Evolutionary conservation across 371 early-diverging fungal species (phyloP).

Genomic region (Fennellomyces sp.): DNA sequence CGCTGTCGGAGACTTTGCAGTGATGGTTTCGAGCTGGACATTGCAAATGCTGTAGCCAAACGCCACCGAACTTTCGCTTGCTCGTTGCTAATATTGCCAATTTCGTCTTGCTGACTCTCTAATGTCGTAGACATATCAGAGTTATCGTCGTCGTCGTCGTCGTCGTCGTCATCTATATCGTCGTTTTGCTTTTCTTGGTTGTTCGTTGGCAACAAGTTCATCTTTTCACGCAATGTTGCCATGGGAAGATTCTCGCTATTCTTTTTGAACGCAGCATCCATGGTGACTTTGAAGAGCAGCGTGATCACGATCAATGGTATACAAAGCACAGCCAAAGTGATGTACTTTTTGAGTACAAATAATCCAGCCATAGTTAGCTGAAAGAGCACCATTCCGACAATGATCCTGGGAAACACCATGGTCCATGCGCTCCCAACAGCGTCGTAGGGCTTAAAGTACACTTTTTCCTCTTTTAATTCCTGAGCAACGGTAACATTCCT

Average conservation of each 20-base stretch:
- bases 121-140: background rate
- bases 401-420: conserved; percentile 76
- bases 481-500: too few species aligned
- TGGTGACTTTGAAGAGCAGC: conserved; percentile 47
- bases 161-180: background rate
- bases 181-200: background rate
- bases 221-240: conserved; percentile 32
- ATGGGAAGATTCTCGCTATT: conserved; percentile 48
- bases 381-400: conserved; percentile 80
- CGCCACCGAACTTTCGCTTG: conserved; percentile 23
- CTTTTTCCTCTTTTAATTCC: too few species aligned
- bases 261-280: conserved; percentile 49
- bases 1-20: background rate
- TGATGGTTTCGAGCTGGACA: background rate
- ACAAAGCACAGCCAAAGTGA: conserved; percentile 38
- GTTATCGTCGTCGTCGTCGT: background rate
- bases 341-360: conserved; percentile 54
- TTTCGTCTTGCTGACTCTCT: background rate
- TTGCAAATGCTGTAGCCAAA: conserved; percentile 22
- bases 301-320: conserved; percentile 54
- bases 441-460: conserved; percentile 87
- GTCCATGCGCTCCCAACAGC: conserved; percentile 81
- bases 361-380: conserved; percentile 85
- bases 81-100: background rate
- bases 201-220: conserved; percentile 16